A percentile compares a stretch with the other conserved stretches of the same genome.
These are phyloP conservation scores for Fraxinus cuspidata DNA, from an alignment of 257 asterid genomes.

Conservation along the genomic window DNA sequence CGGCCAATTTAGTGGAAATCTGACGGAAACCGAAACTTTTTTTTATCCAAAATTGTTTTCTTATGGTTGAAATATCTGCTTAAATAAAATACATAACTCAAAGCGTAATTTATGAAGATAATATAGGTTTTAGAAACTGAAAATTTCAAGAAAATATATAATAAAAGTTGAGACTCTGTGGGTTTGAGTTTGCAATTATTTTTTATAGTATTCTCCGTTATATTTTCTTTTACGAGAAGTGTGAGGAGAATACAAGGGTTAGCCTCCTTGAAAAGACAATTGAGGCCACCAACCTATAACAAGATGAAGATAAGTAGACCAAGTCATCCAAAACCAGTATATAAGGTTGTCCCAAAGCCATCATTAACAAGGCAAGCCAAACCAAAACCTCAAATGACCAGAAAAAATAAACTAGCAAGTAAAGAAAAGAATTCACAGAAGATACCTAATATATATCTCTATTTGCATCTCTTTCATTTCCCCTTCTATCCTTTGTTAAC, in stretches of 20 bases:
- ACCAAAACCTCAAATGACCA: conserved; percentile 25
- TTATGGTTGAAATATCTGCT: conserved; percentile 17
- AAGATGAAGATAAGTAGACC: conserved; percentile 29
- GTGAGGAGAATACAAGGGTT: conserved; percentile 25
- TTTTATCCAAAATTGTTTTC: conserved; percentile 18
- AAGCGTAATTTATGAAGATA: neutral
- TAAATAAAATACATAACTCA: conserved; percentile 12
- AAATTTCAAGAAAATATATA: neutral
- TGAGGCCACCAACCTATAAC: conserved; percentile 25
- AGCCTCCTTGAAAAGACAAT: conserved; percentile 40
- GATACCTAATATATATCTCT: conserved; percentile 32
- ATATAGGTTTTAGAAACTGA: neutral
- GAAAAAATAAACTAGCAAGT: conserved; percentile 39
- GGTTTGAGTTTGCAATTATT: neutral
- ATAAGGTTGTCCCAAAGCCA: conserved; percentile 22
- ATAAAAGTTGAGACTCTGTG: neutral
- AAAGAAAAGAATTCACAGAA: conserved; percentile 45
- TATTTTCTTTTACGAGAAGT: conserved; percentile 45
- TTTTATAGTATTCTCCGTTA: neutral
- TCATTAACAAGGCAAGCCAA: conserved; percentile 27
- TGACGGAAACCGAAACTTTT: conserved; percentile 13
- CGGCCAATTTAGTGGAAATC: conserved; percentile 27
- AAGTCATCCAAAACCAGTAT: conserved; percentile 10
- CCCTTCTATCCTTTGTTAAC: conserved; percentile 29
- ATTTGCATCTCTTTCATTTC: conserved; percentile 38